Percentiles rank a stretch among this genome's conserved stretches.
phyloP scores from a whole-genome alignment of 1,284 basidiomycete genomes.

The Trichosporon faecale region DNA sequence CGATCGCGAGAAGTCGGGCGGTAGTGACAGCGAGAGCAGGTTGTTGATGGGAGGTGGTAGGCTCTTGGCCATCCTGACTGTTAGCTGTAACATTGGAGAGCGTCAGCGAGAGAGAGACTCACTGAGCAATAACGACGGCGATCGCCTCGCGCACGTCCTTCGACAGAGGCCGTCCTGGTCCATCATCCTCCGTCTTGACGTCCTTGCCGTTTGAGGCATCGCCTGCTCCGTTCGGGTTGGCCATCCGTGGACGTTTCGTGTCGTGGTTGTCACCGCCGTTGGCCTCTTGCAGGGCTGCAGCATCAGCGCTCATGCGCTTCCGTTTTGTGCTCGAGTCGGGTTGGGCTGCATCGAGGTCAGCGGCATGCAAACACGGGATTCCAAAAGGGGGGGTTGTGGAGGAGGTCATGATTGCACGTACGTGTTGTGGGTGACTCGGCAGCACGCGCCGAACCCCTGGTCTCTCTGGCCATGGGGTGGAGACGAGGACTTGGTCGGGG shows the following conservation, averaged over 20 bases:
- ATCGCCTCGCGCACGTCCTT: slow-evolving; percentile 38
- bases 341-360: neutral
- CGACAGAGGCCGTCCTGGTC: slow-evolving; percentile 23
- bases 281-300: neutral
- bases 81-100: too few species aligned
- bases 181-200: slow-evolving; percentile 9
- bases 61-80: slow-evolving; percentile 39
- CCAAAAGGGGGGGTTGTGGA: neutral
- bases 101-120: slow-evolving; percentile 22
- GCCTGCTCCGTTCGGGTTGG: slow-evolving; percentile 2
- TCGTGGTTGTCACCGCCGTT: slow-evolving; percentile 18
- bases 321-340: slow-evolving; percentile 25
- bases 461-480: slow-evolving; percentile 20
- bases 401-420: neutral
- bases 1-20: slow-evolving; percentile 39
- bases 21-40: slow-evolving; percentile 38
- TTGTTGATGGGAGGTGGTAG: slow-evolving; percentile 41
- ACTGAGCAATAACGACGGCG: slow-evolving; percentile 38
- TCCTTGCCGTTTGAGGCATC: slow-evolving; percentile 1
- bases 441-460: slow-evolving; percentile 19
- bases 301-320: slow-evolving; percentile 20
- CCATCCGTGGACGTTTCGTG: slow-evolving; percentile 19
- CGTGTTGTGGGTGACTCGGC: slow-evolving; percentile 12
- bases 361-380: neutral
- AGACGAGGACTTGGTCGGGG: neutral